Base-by-base conservation (phyloP, 1,284 basidiomycete species). In the Anthracocystis walkeri region DNA sequence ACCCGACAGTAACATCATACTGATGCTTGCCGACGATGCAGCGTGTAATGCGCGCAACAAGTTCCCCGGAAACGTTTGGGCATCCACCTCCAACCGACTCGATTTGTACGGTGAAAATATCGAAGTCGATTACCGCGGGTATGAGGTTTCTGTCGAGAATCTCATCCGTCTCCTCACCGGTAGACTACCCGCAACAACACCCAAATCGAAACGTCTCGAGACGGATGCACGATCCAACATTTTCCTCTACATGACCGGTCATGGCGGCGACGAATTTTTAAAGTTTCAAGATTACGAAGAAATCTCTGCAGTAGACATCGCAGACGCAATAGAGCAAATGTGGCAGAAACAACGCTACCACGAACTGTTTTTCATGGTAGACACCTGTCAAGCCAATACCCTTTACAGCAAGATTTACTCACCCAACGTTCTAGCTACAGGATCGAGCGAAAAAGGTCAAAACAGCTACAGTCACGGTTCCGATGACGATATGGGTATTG, bases 231-330 rank as follows among this genome's bases (percentile, higher is more conserved):
- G 91, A n/a, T 95, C 93, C 7, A 99, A 99, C 82, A 89, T 99
- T 63, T 97, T 99, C 83, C 90, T 99, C 25, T 99, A 97, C 86
- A 93, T 99, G 92, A 97, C 97, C 0, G 97, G 96, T 0, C 96
- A 99, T 80, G 96, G 97, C 4, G 96, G 96, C 0, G 93, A 97
- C 80, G 96, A 97, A 86, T 99, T 99, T 85, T 89, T 99, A 78
- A 99, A 99, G 86, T 99, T 99, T 85, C 96, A 99, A 84, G 96
- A 99, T 85, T 94, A 94, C 83, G 96, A 99, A 85, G 97, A 99
- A 84, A 94, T 99, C 77, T 94, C 92, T 58, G 94, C 96, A 0
- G 94, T 93, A 65, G 96, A 99, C 41, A 65, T 84, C 29, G 95
- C 96, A 0, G 96, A 99, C 85, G 95, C 96, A 0, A 92, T 99